phyloP scores from a whole-genome alignment of 106 monocot species.

The Gastrodia elata region DNA sequence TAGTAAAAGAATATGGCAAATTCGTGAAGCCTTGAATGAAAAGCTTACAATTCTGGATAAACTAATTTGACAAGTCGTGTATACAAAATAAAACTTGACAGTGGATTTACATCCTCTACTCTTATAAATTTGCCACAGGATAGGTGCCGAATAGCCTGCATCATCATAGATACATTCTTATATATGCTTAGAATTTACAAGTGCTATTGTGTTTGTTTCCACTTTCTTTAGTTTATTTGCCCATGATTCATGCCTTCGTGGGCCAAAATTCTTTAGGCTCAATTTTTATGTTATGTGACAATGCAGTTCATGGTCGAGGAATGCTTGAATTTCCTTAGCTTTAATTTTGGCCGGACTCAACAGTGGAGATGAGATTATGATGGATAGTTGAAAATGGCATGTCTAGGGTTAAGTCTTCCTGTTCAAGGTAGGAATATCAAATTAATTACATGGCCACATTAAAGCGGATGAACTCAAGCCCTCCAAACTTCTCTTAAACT shows the following conservation, averaged over 20 bases:
- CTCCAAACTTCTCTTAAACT: background rate
- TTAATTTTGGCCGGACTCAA: background rate
- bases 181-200: background rate
- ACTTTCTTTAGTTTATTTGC: background rate
- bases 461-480: background rate
- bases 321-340: background rate
- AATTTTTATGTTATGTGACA: no score
- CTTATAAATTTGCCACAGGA: background rate
- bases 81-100: background rate
- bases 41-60: background rate
- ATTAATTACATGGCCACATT: background rate
- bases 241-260: background rate
- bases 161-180: background rate
- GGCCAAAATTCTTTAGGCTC: background rate
- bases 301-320: background rate
- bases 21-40: background rate
- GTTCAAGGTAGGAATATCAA: background rate
- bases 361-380: background rate
- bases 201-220: background rate
- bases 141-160: background rate
- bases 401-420: background rate
- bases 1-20: background rate
- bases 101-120: conserved; percentile 1
- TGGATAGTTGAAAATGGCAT: background rate
- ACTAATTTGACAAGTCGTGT: background rate